Percentiles rank a stretch among this genome's conserved stretches.
phyloP scores from a whole-genome alignment of 2,329 filamentous ascomycete species.

The Verticillium zaregamsianum region DNA sequence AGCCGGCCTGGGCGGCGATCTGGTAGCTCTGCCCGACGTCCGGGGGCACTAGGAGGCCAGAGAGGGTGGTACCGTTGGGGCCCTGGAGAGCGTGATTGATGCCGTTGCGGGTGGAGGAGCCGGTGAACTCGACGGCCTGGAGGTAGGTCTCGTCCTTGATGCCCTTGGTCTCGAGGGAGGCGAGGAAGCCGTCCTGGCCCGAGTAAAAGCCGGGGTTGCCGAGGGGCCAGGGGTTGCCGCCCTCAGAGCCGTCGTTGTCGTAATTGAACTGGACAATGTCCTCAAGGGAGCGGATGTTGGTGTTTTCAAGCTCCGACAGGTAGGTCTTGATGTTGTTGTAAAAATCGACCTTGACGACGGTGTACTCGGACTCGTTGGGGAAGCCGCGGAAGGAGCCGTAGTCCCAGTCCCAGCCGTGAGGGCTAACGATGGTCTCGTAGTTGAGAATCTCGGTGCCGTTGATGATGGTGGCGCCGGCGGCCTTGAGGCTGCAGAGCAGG shows the following conservation, averaged over 20 bases:
- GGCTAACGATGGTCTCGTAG: slow-evolving; percentile 58
- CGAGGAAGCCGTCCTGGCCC: slow-evolving; percentile 68
- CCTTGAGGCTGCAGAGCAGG: slow-evolving; percentile 48
- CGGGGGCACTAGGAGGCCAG: slow-evolving; percentile 64
- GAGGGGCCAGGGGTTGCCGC: slow-evolving; percentile 53
- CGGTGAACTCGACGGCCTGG: slow-evolving; percentile 60
- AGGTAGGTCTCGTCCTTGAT: slow-evolving; percentile 61
- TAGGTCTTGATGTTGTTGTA: slow-evolving; percentile 60
- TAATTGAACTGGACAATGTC: slow-evolving; percentile 64
- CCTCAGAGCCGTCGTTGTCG: slow-evolving; percentile 62
- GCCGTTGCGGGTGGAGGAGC: slow-evolving; percentile 56
- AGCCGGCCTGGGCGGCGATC: slow-evolving; percentile 71
- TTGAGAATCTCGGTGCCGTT: slow-evolving; percentile 66
- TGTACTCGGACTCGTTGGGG: slow-evolving; percentile 71
- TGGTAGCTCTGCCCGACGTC: slow-evolving; percentile 65
- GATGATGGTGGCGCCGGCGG: slow-evolving; percentile 62
- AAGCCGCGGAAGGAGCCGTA: slow-evolving; percentile 56
- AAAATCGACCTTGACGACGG: slow-evolving; percentile 67
- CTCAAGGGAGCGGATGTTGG: slow-evolving; percentile 52
- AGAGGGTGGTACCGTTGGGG: slow-evolving; percentile 36
- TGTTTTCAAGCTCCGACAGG: slow-evolving; percentile 59
- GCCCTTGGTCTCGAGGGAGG: slow-evolving; percentile 57
- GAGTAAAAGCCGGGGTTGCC: slow-evolving; percentile 60
- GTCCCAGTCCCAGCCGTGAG: slow-evolving; percentile 71
- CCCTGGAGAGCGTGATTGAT: slow-evolving; percentile 63